A percentile compares a stretch with the other conserved stretches of the same genome.
Conservation (phyloP, 1,139 yeast genomes). For the Suhomyces terraborum region DNA sequence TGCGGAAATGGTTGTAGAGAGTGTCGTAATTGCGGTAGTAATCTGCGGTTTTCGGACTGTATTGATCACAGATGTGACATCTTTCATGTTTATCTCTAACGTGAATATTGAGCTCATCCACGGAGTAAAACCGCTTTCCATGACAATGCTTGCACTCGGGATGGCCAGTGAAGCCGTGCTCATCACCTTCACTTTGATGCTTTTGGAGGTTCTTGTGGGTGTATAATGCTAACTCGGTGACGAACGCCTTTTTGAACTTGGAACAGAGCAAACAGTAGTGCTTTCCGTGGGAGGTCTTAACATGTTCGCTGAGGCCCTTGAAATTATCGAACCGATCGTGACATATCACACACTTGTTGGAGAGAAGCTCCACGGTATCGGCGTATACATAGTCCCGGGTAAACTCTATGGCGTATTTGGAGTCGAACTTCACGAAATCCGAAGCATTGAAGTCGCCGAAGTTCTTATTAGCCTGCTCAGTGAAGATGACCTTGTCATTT, state of each 20-base stretch:
- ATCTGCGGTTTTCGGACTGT: constrained; percentile 64
- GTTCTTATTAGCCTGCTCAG: constrained; percentile 46
- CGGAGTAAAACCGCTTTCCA: constrained; percentile 77
- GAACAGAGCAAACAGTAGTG: constrained; percentile 76
- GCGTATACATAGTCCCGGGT: constrained; percentile 45
- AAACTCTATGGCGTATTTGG: constrained; percentile 53
- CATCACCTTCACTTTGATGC: constrained; percentile 68
- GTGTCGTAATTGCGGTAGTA: constrained; percentile 78
- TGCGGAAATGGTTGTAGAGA: constrained; percentile 71
- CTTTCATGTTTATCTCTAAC: constrained; percentile 83
- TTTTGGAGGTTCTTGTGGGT: constrained; percentile 61
- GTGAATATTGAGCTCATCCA: constrained; percentile 82
- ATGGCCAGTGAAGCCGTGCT: constrained; percentile 81
- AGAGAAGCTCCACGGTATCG: constrained; percentile 54
- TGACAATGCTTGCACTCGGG: constrained; percentile 86
- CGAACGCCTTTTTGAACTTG: constrained; percentile 72
- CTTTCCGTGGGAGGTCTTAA: constrained; percentile 60
- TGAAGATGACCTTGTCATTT: constrained; percentile 58
- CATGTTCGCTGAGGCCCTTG: constrained; percentile 66
- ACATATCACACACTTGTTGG: constrained; percentile 62
- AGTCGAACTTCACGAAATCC: constrained; percentile 38
- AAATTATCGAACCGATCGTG: constrained; percentile 45
- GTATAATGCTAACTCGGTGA: constrained; percentile 66
- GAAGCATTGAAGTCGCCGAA: constrained; percentile 39
- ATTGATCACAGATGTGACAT: constrained; percentile 86